These are phyloP conservation scores for Gypsophila paniculata DNA, from an alignment of 179 eudicot genomes.

Conservation along the genomic window DNA sequence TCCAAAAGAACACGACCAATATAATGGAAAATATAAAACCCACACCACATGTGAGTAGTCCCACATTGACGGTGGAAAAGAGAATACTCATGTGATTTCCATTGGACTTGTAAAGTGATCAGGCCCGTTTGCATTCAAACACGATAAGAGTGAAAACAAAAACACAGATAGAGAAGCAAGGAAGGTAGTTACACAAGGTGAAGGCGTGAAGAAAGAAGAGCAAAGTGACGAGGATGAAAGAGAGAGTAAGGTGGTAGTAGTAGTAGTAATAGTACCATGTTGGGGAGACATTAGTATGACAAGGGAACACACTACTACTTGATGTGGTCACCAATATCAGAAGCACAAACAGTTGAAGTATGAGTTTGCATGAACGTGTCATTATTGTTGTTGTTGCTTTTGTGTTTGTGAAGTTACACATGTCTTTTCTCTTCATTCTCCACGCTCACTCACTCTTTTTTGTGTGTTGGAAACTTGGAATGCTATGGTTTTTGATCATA, in stretches of 20 bases:
- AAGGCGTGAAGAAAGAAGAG: slow-evolving; percentile 1
- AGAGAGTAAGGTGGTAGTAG: slow-evolving; percentile 12
- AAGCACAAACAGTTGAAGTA: neutral
- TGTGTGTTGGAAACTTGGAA: no score
- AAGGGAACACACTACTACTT: neutral
- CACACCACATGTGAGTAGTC: no score
- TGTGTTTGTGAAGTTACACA: neutral
- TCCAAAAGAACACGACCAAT: neutral
- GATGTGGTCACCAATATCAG: neutral
- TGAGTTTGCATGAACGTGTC: no score
- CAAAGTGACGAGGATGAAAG: slow-evolving; percentile 7
- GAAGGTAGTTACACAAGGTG: slow-evolving; percentile 4
- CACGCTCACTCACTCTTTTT: neutral
- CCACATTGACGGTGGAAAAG: no score
- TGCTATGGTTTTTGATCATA: no score
- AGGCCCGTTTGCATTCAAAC: no score
- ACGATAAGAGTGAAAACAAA: neutral
- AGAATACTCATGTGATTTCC: no score
- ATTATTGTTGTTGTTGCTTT: neutral
- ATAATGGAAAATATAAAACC: no score
- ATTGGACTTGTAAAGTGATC: no score
- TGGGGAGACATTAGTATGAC: slow-evolving; percentile 8
- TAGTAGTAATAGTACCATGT: slow-evolving; percentile 24
- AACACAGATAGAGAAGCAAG: neutral
- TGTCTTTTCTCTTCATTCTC: slow-evolving; percentile 12